Evolutionary conservation across 305 asterid species (phyloP).

Genomic region (Fraxinus albicans): DNA sequence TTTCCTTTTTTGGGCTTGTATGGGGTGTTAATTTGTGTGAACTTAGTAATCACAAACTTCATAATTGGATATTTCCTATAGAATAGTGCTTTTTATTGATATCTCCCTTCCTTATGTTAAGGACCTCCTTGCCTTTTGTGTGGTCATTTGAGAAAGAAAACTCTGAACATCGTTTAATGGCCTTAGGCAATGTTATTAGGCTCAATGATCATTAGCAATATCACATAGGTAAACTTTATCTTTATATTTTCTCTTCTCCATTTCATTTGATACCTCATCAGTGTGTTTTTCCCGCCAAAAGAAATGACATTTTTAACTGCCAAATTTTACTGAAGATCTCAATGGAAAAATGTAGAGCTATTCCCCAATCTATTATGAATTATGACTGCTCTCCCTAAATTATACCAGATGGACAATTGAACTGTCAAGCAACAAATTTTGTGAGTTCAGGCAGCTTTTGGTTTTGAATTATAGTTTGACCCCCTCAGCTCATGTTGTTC

Average conservation of each 20-base stretch:
- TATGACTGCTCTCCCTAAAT: background rate
- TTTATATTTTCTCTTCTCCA: background rate
- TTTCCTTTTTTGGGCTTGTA: background rate
- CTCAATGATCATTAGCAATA: background rate
- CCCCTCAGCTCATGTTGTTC: slow-evolving; percentile 25
- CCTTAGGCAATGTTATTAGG: background rate
- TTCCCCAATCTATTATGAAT: background rate
- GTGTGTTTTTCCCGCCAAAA: background rate
- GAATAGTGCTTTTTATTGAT: background rate
- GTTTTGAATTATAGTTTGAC: slow-evolving; percentile 21
- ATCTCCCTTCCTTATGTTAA: background rate
- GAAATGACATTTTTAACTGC: background rate
- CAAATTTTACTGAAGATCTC: background rate
- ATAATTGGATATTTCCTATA: background rate
- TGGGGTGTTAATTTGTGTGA: background rate
- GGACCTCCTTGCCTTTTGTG: background rate
- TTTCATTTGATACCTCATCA: background rate
- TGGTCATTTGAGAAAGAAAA: background rate
- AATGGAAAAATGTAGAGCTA: background rate
- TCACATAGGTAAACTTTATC: background rate
- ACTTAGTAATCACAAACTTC: background rate
- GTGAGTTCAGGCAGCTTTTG: background rate
- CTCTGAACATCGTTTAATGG: background rate
- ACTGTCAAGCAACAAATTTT: background rate
- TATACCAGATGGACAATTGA: background rate